Evolutionary conservation across 2,329 filamentous ascomycete genomes (phyloP).

Genomic region (Ampelomyces quisqualis): DNA sequence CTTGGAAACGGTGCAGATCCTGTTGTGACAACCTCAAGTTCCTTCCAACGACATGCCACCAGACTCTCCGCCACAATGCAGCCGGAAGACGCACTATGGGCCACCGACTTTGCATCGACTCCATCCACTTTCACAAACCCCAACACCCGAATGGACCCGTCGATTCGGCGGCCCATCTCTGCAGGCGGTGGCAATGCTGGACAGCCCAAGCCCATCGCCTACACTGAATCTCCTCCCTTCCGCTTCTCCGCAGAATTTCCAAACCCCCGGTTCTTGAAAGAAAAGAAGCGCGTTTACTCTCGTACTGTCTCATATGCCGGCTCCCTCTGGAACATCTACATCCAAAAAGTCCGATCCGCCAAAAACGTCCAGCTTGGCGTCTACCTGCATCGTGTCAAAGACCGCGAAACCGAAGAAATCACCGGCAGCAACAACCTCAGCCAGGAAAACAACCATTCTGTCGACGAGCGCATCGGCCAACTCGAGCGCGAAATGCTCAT

Average conservation of each 20-base stretch:
- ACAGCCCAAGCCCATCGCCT: conserved; percentile 47
- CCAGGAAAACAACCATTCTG: conserved; percentile 46
- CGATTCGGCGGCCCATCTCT: conserved; percentile 36
- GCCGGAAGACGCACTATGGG: conserved; percentile 58
- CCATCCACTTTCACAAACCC: conserved; percentile 45
- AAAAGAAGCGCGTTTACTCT: conserved; percentile 61
- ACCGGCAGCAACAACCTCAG: conserved; percentile 42
- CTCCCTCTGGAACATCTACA: conserved; percentile 63
- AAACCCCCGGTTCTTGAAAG: conserved; percentile 57
- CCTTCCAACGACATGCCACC: conserved; percentile 49
- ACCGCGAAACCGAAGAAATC: conserved; percentile 53
- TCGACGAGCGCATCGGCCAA: conserved; percentile 56
- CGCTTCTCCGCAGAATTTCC: conserved; percentile 61
- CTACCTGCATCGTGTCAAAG: conserved; percentile 60
- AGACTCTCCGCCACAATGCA: conserved; percentile 55
- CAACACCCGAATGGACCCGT: conserved; percentile 32
- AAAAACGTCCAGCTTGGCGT: conserved; percentile 60
- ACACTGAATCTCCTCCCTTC: conserved; percentile 59
- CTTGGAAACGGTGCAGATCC: conserved; percentile 57
- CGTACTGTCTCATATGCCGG: conserved; percentile 62
- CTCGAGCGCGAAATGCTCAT: conserved; percentile 56
- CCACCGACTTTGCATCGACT: conserved; percentile 55
- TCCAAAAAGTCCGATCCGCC: conserved; percentile 58
- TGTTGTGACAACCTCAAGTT: conserved; percentile 51
- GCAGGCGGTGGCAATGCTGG: conserved; percentile 40